A percentile compares a stretch with the other conserved stretches of the same genome.
These are phyloP conservation scores for Conidiobolus coronatus DNA, from an alignment of 371 early-diverging fungal genomes.

Conservation along the genomic window DNA sequence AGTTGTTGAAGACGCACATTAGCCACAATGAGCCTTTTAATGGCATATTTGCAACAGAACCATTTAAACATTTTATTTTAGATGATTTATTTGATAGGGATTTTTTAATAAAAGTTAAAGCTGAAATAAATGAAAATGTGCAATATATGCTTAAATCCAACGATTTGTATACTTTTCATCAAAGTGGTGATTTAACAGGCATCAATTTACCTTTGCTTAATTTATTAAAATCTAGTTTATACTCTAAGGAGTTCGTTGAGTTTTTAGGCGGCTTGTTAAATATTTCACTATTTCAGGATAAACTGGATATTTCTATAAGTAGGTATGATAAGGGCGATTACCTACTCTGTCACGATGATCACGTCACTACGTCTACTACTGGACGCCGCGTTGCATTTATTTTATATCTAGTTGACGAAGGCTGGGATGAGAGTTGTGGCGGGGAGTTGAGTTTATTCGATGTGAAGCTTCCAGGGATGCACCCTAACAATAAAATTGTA, in stretches of 20 bases:
- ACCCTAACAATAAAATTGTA: constrained; percentile 14
- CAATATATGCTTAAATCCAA: constrained; percentile 19
- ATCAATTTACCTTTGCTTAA: constrained; percentile 14
- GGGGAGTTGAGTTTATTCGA: constrained; percentile 30
- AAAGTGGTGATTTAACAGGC: constrained; percentile 24
- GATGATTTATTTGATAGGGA: background rate
- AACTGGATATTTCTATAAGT: constrained; percentile 32
- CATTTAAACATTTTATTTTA: background rate
- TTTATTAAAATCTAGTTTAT: constrained; percentile 18
- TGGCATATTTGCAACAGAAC: background rate
- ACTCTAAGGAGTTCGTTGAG: constrained; percentile 21
- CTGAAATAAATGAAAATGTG: background rate
- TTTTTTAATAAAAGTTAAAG: background rate
- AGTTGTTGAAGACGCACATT: too few relatives aligned
- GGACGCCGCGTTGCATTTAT: constrained; percentile 42
- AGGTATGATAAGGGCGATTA: constrained; percentile 27
- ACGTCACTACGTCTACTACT: constrained; percentile 18
- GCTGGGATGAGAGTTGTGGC: constrained; percentile 29
- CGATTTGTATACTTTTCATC: constrained; percentile 40
- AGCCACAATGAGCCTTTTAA: background rate
- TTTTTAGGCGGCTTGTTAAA: constrained; percentile 26
- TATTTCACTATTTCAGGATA: constrained; percentile 14
- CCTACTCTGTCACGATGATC: constrained; percentile 44
- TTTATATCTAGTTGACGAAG: constrained; percentile 36
- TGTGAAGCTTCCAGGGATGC: constrained; percentile 14